Base-by-base conservation (phyloP, 2,329 filamentous ascomycete species). In the Dactylella cylindrospora region DNA sequence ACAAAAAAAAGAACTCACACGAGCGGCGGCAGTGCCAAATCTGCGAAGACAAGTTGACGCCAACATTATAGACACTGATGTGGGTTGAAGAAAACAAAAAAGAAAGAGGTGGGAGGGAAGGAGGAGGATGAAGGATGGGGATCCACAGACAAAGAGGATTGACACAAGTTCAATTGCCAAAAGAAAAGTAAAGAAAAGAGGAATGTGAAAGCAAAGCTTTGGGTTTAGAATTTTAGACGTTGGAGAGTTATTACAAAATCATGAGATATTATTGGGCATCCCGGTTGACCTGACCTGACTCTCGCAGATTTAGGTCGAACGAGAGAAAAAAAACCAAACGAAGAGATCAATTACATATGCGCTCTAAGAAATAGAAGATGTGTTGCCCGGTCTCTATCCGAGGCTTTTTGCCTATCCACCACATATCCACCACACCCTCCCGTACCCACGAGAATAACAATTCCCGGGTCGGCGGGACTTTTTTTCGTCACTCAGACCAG, bases 91-190 rank as follows among this genome's bases (percentile, higher is more conserved):
- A 36, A 32, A 53, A 12, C 17, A 43, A 47, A 22, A 41, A 32
- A 43, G 28, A 55, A 43, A 45, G 25, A 33, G 64, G 67, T 61
- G 64, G 10, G 31, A 35, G 54, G 64, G 67, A 68, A 60, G 64
- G 47, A 66, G 64, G 67, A 64, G 43, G 64, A 57, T 64, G 51
- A 49, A 45, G 43, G 28, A 28, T 3, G 19, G 20, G 23, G 44
- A 12, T 36, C 29, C 17, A 12, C 26, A 39, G 22, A 26, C 12
- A 20, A 31, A 53, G 31, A n/a, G n/a, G n/a, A 19, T 38, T 28
- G 22, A 28, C 22, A 8, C 50, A 45, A 46, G 39, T 38, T 20
- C 7, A 36, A 31, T 29, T 29, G 29, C 12, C 13, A 12, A n/a
- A 6, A 36, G 17, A 40, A 54, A 54, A 15, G 38, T 39, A 49